phyloP scores from a whole-genome alignment of 495 filamentous ascomycete species.

The Sabuloglossum arenarium region DNA sequence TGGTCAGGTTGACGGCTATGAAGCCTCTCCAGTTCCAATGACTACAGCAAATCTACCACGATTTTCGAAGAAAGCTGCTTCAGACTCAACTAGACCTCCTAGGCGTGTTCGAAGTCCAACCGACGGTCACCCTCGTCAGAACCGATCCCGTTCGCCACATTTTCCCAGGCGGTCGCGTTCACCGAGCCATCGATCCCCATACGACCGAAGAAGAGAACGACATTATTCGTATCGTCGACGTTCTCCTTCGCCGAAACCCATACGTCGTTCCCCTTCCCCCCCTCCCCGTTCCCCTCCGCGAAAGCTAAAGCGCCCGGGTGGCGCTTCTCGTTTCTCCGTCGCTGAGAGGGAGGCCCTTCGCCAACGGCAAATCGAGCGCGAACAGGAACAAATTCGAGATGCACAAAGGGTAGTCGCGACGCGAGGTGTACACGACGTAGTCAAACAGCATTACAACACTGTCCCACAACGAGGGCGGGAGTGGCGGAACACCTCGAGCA shows the following conservation, averaged over 20 bases:
- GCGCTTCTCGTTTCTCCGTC: constrained; percentile 52
- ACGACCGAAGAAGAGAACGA: not conserved
- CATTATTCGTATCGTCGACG: constrained; percentile 5
- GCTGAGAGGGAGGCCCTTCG: constrained; percentile 47
- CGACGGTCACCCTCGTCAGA: not conserved
- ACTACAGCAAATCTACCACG: constrained; percentile 4
- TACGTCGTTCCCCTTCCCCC: constrained; percentile 9
- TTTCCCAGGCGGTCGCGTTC: constrained; percentile 2
- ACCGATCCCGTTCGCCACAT: constrained; percentile 5
- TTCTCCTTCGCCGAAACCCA: constrained; percentile 11
- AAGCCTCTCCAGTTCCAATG: constrained; percentile 4
- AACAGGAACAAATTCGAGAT: constrained; percentile 34
- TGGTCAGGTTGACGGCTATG: not conserved
- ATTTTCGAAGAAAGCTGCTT: not conserved
- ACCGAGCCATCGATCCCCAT: not conserved
- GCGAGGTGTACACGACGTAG: constrained; percentile 58
- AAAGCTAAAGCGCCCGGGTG: constrained; percentile 73
- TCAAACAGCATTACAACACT: constrained; percentile 87
- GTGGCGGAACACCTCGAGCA: constrained; percentile 81
- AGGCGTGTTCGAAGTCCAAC: not conserved
- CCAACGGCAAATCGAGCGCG: constrained; percentile 41
- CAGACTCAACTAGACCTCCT: not conserved
- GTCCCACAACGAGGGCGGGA: constrained; percentile 80
- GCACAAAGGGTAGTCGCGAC: constrained; percentile 24
- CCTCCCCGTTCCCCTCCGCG: constrained; percentile 26